These are phyloP conservation scores for Sporisorium sorghi DNA, from an alignment of 1,284 basidiomycete species.

Conservation along the genomic window DNA sequence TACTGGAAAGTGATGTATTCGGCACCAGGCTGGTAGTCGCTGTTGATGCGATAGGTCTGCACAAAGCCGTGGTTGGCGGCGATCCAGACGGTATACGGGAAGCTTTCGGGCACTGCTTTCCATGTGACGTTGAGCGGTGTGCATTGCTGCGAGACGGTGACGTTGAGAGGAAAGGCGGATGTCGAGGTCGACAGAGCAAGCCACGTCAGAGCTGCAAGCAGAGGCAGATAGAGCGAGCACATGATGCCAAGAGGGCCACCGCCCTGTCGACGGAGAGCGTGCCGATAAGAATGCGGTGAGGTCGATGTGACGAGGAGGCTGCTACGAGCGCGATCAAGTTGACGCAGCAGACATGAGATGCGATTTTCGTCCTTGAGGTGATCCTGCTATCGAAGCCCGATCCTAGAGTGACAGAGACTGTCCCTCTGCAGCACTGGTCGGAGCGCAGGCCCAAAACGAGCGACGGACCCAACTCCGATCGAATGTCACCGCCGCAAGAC, in stretches of 20 bases:
- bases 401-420: too few relatives aligned
- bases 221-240: constrained; percentile 14
- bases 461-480: neutral
- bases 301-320: neutral
- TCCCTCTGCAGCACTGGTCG: too few relatives aligned
- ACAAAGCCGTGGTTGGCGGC: constrained; percentile 41
- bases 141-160: constrained; percentile 51
- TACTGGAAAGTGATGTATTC: constrained; percentile 55
- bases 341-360: constrained; percentile 5
- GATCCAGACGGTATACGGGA: constrained; percentile 58
- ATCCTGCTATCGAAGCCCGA: neutral
- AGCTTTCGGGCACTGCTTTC: constrained; percentile 22
- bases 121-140: constrained; percentile 58
- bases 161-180: constrained; percentile 27
- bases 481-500: neutral
- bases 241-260: constrained; percentile 6
- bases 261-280: neutral
- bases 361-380: neutral
- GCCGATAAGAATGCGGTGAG: neutral
- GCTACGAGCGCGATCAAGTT: neutral
- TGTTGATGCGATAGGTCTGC: constrained; percentile 45
- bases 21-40: constrained; percentile 45
- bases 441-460: neutral
- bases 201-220: constrained; percentile 15
- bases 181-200: constrained; percentile 10